Evolutionary conservation across 2,329 filamentous ascomycete species (phyloP).

Genomic region (Aspergillus nomiae): DNA sequence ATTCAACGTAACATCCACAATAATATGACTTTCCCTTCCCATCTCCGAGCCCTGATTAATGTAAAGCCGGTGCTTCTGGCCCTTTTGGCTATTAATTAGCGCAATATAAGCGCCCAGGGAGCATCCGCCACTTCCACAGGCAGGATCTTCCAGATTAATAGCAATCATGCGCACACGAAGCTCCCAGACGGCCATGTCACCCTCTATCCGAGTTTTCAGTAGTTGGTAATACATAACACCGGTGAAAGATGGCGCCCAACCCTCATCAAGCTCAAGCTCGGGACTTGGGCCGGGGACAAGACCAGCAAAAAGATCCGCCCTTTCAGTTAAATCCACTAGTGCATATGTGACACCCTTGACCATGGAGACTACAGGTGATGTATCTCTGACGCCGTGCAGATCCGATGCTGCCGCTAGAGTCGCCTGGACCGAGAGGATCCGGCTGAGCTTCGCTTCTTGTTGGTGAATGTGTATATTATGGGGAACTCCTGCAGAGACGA

Average conservation of each 20-base stretch:
- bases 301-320: slow-evolving; percentile 10
- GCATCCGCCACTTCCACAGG: slow-evolving; percentile 62
- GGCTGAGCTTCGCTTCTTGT: not conserved
- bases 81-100: slow-evolving; percentile 33
- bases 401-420: not conserved
- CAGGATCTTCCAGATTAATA: slow-evolving; percentile 58
- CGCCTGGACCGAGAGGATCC: not conserved
- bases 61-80: slow-evolving; percentile 50
- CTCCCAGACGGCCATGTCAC: slow-evolving; percentile 21
- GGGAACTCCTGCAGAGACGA: not conserved
- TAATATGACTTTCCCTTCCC: slow-evolving; percentile 46
- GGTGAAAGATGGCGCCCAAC: slow-evolving; percentile 30
- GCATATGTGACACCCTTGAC: slow-evolving; percentile 1
- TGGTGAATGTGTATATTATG: slow-evolving; percentile 1
- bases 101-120: slow-evolving; percentile 56
- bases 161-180: slow-evolving; percentile 34
- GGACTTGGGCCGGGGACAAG: slow-evolving; percentile 24
- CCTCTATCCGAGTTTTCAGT: slow-evolving; percentile 14
- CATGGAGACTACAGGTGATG: not conserved
- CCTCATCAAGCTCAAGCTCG: slow-evolving; percentile 26
- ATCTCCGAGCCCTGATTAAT: slow-evolving; percentile 63
- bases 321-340: not conserved
- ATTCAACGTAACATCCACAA: slow-evolving; percentile 20
- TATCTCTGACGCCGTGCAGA: not conserved
- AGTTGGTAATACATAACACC: slow-evolving; percentile 32